Evolutionary conservation across 2,329 filamentous ascomycete species (phyloP), one percentile per base, ranked within the genome.

Genomic region (Monilinia fructigena): DNA sequence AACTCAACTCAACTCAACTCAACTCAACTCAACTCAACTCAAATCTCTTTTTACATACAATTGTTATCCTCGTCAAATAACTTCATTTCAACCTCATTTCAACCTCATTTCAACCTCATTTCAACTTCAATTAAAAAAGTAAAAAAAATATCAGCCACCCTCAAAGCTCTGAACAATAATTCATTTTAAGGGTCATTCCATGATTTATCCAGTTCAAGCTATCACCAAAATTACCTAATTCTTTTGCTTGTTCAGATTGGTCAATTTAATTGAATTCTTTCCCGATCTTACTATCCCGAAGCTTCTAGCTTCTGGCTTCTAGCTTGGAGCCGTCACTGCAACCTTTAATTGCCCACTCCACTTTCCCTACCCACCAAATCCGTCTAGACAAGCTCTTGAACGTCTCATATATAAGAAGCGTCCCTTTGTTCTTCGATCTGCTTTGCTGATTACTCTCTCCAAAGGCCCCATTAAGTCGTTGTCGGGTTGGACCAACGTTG

Each of bases 231-330:
- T 47, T 45, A 45, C 42, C 18, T 18, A 40, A 55, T 55, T 47
- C 42, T 23, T 47, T 55, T 18, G 48, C 28, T 45, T 35, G 23
- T 26, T 45, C 38, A 14, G 38, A 56, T 63, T 63, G 61, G 40
- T 26, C 61, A 23, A 48, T 63, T 20, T 56, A 56, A 63, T 47
- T 63, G 40, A 38, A 63, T n/a, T 35, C 38, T 20, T 48, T 55
- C n/a, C 52, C 50, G 56, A 63, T 63, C 61, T 35, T 35, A 48
- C 26, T 63, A 14, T 4, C 61, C 52, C 61, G 54, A 18, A 42
- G 54, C 54, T n/a, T 38, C 40, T 56, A 52, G 54, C 63, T 55
- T 40, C 40, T 16, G 6, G 31, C 31, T 35, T 35, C 53, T n/a
- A 35, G 31, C 31, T 35, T 35, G 31, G 31, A 10, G 40, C 52